Conservation (phyloP, 768 basidiomycete species). For the Boletus eberwhitei region DNA sequence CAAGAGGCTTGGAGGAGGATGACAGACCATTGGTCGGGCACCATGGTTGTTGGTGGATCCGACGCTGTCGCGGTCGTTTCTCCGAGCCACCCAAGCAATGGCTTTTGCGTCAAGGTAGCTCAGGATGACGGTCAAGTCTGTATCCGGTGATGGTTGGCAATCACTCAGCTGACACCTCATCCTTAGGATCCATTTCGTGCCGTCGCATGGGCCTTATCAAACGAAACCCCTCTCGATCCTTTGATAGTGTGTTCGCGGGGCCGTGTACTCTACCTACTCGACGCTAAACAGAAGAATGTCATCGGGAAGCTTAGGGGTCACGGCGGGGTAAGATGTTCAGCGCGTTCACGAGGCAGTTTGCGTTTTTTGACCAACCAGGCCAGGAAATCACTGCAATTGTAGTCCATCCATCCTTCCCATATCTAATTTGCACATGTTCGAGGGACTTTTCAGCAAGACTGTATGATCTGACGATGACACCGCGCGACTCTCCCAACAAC, state of each 20-base stretch:
- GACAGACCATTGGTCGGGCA: constrained; percentile 47
- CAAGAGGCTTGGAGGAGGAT: constrained; percentile 42
- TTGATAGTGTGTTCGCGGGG: constrained; percentile 54
- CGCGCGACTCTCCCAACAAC: constrained; percentile 41
- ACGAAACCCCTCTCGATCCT: constrained; percentile 46
- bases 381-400: constrained; percentile 62
- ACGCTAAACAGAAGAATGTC: constrained; percentile 39
- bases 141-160: background rate
- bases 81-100: constrained; percentile 15
- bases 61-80: constrained; percentile 38
- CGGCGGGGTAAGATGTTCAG: constrained; percentile 56
- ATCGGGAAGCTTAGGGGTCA: constrained; percentile 60
- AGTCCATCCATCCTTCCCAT: constrained; percentile 56
- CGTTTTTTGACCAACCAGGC: constrained; percentile 31
- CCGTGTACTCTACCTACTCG: constrained; percentile 55
- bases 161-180: constrained; percentile 6
- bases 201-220: constrained; percentile 60
- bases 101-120: constrained; percentile 37
- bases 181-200: constrained; percentile 26
- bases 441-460: constrained; percentile 68
- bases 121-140: constrained; percentile 19
- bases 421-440: constrained; percentile 69
- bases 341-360: background rate
- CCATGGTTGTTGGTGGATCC: constrained; percentile 47
- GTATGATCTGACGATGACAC: constrained; percentile 52